These are phyloP conservation scores for Mariannaea sp. DNA, from an alignment of 2,329 filamentous ascomycete genomes.

Conservation along the genomic window DNA sequence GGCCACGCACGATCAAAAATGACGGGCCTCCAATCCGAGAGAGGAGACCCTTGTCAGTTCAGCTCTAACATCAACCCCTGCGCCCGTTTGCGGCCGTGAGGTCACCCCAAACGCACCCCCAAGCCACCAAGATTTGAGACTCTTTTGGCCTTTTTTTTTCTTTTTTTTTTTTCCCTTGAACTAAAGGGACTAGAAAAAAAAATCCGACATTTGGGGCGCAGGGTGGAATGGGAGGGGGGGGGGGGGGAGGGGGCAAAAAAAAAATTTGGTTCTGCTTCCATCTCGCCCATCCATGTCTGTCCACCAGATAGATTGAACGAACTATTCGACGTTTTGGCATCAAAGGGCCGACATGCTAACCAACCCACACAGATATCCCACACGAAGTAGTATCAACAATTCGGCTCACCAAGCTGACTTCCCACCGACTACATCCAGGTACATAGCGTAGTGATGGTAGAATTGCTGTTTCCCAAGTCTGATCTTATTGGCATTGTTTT, in stretches of 20 bases:
- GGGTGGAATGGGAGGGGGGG: not conserved
- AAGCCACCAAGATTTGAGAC: conserved; percentile 10
- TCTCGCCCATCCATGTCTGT: not conserved
- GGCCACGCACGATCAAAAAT: conserved; percentile 32
- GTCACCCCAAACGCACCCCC: conserved; percentile 27
- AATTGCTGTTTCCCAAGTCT: not conserved
- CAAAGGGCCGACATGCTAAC: conserved; percentile 3
- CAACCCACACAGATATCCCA: conserved; percentile 2
- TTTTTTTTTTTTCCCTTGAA: conserved; percentile 2
- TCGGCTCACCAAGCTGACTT: not conserved
- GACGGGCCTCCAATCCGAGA: conserved; percentile 16
- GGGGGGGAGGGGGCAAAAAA: not conserved
- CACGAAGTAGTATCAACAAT: not conserved
- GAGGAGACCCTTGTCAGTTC: conserved; percentile 20
- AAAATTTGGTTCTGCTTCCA: not conserved
- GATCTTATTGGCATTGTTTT: not conserved
- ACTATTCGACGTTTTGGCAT: not conserved
- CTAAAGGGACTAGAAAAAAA: not conserved
- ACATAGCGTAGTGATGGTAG: no score
- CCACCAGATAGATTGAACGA: no score
- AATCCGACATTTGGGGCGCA: no score
- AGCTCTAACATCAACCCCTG: conserved; percentile 25
- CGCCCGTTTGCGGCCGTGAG: conserved; percentile 32
- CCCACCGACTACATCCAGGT: not conserved
- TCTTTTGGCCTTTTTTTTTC: not conserved